Percentiles rank a stretch among this genome's conserved stretches.
These are phyloP conservation scores for Colletotrichum lini DNA, from an alignment of 2,329 filamentous ascomycete genomes.

Conservation along the genomic window DNA sequence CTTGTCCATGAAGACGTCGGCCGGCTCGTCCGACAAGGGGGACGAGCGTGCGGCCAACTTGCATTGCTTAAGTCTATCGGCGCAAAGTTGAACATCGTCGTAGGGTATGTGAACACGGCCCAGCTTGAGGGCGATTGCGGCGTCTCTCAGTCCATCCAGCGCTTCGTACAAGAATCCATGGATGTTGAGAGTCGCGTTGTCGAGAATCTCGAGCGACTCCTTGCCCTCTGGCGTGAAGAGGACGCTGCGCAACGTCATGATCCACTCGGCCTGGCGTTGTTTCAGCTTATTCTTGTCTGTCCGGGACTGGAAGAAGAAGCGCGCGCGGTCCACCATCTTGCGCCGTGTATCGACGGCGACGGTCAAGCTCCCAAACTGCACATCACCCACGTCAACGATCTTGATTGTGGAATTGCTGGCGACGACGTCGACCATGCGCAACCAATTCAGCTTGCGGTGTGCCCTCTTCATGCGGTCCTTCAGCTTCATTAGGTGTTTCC, in stretches of 20 bases:
- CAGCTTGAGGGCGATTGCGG: slow-evolving; percentile 90
- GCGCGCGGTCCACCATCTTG: slow-evolving; percentile 91
- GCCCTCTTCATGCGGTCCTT: slow-evolving; percentile 91
- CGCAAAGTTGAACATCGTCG: slow-evolving; percentile 82
- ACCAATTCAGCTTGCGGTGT: slow-evolving; percentile 89
- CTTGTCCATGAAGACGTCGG: slow-evolving; percentile 78
- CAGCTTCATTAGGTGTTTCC: slow-evolving; percentile 81
- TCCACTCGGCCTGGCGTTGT: slow-evolving; percentile 89
- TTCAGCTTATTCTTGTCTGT: slow-evolving; percentile 70
- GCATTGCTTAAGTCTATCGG: slow-evolving; percentile 67
- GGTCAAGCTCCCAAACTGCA: slow-evolving; percentile 88
- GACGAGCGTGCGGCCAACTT: slow-evolving; percentile 50
- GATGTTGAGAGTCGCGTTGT: slow-evolving; percentile 89
- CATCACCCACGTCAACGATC: slow-evolving; percentile 83
- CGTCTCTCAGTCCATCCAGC: slow-evolving; percentile 88
- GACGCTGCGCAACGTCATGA: slow-evolving; percentile 86
- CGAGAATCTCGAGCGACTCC: slow-evolving; percentile 89
- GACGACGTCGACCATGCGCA: slow-evolving; percentile 90
- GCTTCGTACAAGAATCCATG: slow-evolving; percentile 92
- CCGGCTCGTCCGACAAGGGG: slow-evolving; percentile 57
- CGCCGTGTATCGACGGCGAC: slow-evolving; percentile 91
- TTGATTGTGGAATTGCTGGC: slow-evolving; percentile 84
- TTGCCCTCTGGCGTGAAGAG: slow-evolving; percentile 88
- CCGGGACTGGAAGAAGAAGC: slow-evolving; percentile 87
- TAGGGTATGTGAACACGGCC: slow-evolving; percentile 92